Conservation (phyloP, 805 yeast species). For the Scheffersomyces spartinae region DNA sequence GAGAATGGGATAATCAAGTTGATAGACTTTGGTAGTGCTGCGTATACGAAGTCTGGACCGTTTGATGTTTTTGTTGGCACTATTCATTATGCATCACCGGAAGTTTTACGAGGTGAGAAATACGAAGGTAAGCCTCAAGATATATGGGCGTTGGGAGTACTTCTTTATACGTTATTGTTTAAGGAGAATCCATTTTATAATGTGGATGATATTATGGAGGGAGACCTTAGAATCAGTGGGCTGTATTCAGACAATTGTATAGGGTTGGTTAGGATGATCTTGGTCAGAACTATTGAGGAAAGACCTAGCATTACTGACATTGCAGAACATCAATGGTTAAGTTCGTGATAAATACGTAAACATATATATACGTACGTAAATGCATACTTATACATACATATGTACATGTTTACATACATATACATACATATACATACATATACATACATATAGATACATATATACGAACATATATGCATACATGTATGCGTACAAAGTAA, state of each 20-base stretch:
- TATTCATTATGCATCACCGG: constrained; percentile 96
- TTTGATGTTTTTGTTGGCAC: constrained; percentile 97
- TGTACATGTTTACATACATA: too few relatives aligned
- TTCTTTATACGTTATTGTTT: constrained; percentile 79
- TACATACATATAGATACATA: too few relatives aligned
- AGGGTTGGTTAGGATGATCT: constrained; percentile 48
- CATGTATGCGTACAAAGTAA: too few relatives aligned
- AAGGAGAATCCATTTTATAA: constrained; percentile 94
- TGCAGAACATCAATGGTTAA: constrained; percentile 59
- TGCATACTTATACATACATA: too few relatives aligned
- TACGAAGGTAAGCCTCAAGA: constrained; percentile 94
- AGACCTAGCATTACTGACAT: constrained; percentile 73
- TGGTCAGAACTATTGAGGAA: constrained; percentile 51
- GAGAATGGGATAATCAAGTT: constrained; percentile 69
- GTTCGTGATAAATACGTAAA: too few relatives aligned
- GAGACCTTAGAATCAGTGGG: constrained; percentile 63
- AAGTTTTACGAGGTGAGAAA: constrained; percentile 77
- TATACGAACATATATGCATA: too few relatives aligned
- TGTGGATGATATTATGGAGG: constrained; percentile 92
- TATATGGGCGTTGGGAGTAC: constrained; percentile 92
- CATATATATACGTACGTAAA: too few relatives aligned
- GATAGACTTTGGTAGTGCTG: constrained; percentile 94
- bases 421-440: constrained; percentile 6
- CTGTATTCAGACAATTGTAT: constrained; percentile 52
- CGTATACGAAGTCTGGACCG: constrained; percentile 82